phyloP scores from a whole-genome alignment of 441 rosid species.

The Bruguiera hainesii region DNA sequence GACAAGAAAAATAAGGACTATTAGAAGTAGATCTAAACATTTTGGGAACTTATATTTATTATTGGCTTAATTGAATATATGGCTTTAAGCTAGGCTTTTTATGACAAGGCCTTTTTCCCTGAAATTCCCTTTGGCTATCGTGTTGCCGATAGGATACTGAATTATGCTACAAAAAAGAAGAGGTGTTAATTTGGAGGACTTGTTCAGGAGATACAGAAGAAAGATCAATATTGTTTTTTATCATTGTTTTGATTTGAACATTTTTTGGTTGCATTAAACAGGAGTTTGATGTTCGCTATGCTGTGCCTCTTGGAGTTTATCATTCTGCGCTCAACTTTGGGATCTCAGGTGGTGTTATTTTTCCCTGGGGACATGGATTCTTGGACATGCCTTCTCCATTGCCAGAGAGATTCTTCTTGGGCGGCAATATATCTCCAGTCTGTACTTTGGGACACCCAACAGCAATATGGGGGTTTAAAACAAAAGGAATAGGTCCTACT shows the following conservation, averaged over 20 bases:
- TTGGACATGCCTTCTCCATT: conserved; percentile 45
- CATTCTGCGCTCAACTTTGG: conserved; percentile 74
- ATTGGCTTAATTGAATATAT: too few relatives aligned
- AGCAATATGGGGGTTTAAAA: conserved; percentile 72
- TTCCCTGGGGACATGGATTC: conserved; percentile 79
- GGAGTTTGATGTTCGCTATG: conserved; percentile 83
- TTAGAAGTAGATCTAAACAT: too few relatives aligned
- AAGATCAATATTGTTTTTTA: too few relatives aligned
- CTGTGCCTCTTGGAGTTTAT: conserved; percentile 74
- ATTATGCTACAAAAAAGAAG: too few relatives aligned
- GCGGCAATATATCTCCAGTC: conserved; percentile 83
- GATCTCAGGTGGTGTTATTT: conserved; percentile 60
- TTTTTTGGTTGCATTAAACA: conserved; percentile 27
- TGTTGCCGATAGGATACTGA: too few relatives aligned
- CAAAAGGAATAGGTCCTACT: conserved; percentile 71
- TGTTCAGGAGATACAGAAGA: too few relatives aligned
- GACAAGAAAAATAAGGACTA: too few relatives aligned
- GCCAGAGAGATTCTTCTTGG: conserved; percentile 88
- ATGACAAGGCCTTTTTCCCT: too few relatives aligned
- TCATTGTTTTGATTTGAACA: neutral
- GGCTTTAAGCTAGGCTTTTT: too few relatives aligned
- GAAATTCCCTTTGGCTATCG: too few relatives aligned
- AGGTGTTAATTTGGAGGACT: too few relatives aligned
- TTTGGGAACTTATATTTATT: too few relatives aligned
- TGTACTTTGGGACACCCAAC: conserved; percentile 77